Evolutionary conservation across 1,284 basidiomycete genomes (phyloP).

Genomic region (Puccinia hordei): DNA sequence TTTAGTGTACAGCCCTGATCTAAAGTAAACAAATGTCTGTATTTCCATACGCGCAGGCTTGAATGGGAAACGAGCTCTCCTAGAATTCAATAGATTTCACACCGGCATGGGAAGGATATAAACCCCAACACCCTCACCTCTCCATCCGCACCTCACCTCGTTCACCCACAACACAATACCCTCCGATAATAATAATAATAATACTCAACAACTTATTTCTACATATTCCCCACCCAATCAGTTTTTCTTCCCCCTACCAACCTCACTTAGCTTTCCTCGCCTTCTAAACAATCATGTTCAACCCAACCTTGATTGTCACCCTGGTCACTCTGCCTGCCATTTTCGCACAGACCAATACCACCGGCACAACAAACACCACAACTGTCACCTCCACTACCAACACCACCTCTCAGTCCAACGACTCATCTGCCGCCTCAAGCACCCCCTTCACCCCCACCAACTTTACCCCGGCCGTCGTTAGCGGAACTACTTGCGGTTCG

Average conservation of each 20-base stretch:
- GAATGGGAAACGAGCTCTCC: not conserved
- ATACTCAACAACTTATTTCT: too few relatives aligned
- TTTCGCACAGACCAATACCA: slow-evolving; percentile 7
- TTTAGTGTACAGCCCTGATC: slow-evolving; percentile 3
- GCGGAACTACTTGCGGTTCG: slow-evolving; percentile 37
- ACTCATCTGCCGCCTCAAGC: slow-evolving; percentile 10
- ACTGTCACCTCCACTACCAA: not conserved
- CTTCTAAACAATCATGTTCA: not conserved
- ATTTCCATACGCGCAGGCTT: not conserved
- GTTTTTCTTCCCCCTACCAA: not conserved
- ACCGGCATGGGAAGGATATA: not conserved
- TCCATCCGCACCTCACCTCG: not conserved
- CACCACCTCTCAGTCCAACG: not conserved
- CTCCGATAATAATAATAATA: too few relatives aligned
- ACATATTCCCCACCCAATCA: too few relatives aligned
- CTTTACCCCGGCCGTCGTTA: slow-evolving; percentile 21
- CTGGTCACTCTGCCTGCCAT: slow-evolving; percentile 19
- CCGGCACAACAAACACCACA: not conserved
- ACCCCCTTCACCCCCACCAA: not conserved
- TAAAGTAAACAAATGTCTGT: too few relatives aligned
- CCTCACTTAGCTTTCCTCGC: not conserved
- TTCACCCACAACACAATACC: slow-evolving; percentile 7
- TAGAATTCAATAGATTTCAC: too few relatives aligned
- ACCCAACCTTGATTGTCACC: slow-evolving; percentile 20
- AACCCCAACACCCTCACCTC: not conserved